Base-by-base conservation (phyloP, 768 basidiomycete species). In the Tulasnella sp. region DNA sequence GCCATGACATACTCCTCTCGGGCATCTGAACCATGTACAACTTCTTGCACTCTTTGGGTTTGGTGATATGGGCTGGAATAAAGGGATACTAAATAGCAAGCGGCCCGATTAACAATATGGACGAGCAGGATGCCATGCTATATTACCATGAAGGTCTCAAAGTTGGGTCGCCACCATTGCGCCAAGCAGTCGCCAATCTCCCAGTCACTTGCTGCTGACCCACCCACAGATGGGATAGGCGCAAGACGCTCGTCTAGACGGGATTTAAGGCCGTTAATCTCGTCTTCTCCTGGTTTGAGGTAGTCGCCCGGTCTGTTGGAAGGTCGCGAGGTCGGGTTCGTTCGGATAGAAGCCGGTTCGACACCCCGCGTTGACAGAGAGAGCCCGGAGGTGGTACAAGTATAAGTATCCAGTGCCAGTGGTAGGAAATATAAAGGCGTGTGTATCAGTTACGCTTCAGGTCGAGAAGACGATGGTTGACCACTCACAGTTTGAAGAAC, bases 81-180 rank as follows among this genome's bases (percentile, higher is more conserved):
- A 91, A 93, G 0, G 92, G 91, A 64, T 94, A 96, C 92, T 93
- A 65, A 15, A 34, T 6, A 15, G 8, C 14, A 25, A 2, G n/a
- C n/a, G 8, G 12, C 0, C 2, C 42, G 17, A 6, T 45, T 42
- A 57, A 45, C 36, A 7, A 2, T 6, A 14, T 11, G 54, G 37
- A 5, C 14, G 9, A 27, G 2, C 34, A 19, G 17, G 2, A 32
- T 37, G 40, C 6, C 17, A 52, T 7, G n/a, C 34, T 41, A 6
- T 76, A 84, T 65, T 63, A 94, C 93, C 86, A 96, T 93, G 71
- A 98, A 98, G 0, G 91, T 93, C 73, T 99, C 96, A 63, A 96
- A 99, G 66, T 96, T 96, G 0, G 94, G 94, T 48, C 96, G 73
- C 86, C 88, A 99, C 93, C 94, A 99, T 67, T 93, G 91, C 0